Percentiles rank a stretch among this genome's conserved stretches.
Conservation (phyloP, 2,329 filamentous ascomycete species). For the Lachnellula willkommii region DNA sequence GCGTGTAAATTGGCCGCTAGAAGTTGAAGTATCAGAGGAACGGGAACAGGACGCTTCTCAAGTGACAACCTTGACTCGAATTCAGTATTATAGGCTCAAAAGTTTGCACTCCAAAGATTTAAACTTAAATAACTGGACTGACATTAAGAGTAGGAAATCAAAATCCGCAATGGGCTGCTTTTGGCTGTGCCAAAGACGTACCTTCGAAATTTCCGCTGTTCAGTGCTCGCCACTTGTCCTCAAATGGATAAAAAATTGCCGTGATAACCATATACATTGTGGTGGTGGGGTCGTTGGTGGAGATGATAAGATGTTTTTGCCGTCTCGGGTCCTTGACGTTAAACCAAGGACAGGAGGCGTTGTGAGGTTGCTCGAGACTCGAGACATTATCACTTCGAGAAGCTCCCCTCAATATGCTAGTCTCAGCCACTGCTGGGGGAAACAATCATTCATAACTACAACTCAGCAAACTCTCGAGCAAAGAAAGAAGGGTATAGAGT, state of each 20-base stretch:
- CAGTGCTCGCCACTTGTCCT: not conserved
- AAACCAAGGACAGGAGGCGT: not conserved
- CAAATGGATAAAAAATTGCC: not conserved
- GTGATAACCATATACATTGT: not conserved
- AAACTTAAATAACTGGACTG: not conserved
- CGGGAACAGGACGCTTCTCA: not conserved
- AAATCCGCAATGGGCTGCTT: not conserved
- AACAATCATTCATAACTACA: slow-evolving; percentile 8
- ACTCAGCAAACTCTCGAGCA: slow-evolving; percentile 1
- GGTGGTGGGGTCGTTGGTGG: not conserved
- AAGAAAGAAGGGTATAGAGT: slow-evolving; percentile 3
- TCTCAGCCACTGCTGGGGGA: slow-evolving; percentile 28
- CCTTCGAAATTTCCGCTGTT: not conserved
- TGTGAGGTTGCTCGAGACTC: not conserved
- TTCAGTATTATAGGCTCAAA: not conserved
- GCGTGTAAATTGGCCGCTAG: not conserved
- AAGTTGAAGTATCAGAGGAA: not conserved
- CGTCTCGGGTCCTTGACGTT: not conserved
- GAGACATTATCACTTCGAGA: not conserved
- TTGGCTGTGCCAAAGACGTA: not conserved
- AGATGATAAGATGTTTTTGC: not conserved
- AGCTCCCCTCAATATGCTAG: slow-evolving; percentile 13
- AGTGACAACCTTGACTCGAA: not conserved
- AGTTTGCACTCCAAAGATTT: not conserved
- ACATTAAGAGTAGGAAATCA: not conserved